Evolutionary conservation across 2,329 filamentous ascomycete species (phyloP), one percentile per base, ranked within the genome.

Genomic region (Phoma sp.): DNA sequence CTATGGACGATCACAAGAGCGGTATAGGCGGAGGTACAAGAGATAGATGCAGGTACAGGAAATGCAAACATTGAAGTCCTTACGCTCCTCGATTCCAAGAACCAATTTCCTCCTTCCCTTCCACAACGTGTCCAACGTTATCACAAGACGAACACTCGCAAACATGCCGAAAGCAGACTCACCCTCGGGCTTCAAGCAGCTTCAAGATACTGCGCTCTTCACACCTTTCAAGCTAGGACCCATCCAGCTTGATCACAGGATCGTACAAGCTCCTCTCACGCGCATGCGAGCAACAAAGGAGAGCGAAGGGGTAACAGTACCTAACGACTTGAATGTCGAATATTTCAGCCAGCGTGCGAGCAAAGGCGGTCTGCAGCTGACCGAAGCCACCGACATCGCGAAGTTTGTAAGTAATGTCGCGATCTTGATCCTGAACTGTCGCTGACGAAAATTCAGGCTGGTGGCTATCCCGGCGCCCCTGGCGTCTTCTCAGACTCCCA

Each of bases 281-380:
- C 74, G 78, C 37, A 77, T 77, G 69, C 73, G 78, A 24, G 80
- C 81, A 17, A 79, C 77, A 6, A 81, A 82, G 3, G 80, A 83
- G 59, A 77, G 71, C 54, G 79, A 77, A 39, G 60, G 61, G 19
- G 57, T 71, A 9, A 85, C 82, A 74, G 70, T 80, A 15, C 78
- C 78, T 1, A 75, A 74, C n/a, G 77, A 81, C n/a, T 44, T 75
- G 46, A 75, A 77, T 3, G 67, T 74, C 17, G 78, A 84, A 50
- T 83, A 85, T 72, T 86, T 86, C 68, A 69, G 71, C 19, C 83
- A 87, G 64, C 79, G 84, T 22, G 81, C 77, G 32, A 75, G 76
- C 9, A 79, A 80, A 4, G 84, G 84, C 22, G 85, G 83, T 1
- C 73, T 88, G 2, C 70, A 88, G 37, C 81, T 88, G 61, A 81